A percentile compares a stretch with the other conserved stretches of the same genome.
These are phyloP conservation scores for Myriangium duriaei DNA, from an alignment of 2,329 filamentous ascomycete genomes.

Conservation along the genomic window DNA sequence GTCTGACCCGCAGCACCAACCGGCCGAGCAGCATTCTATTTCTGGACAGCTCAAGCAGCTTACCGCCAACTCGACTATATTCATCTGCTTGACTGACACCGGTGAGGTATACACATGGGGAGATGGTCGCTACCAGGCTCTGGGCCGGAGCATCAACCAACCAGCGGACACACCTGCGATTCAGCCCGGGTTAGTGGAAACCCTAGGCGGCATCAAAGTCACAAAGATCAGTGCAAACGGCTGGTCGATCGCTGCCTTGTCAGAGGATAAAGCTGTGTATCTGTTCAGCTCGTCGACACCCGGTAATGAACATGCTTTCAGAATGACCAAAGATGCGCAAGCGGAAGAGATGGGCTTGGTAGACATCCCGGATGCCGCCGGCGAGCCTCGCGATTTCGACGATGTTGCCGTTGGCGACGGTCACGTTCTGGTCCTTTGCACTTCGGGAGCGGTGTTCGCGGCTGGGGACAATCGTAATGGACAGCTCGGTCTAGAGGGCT, in stretches of 20 bases:
- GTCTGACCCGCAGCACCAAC: conserved; percentile 13
- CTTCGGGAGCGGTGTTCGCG: conserved; percentile 39
- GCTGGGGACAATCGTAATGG: conserved; percentile 46
- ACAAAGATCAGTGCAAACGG: conserved; percentile 41
- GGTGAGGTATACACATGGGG: conserved; percentile 37
- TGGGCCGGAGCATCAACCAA: conserved; percentile 39
- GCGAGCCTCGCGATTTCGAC: conserved; percentile 31
- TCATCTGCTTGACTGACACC: conserved; percentile 25
- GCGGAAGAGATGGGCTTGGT: conserved; percentile 20
- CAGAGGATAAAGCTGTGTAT: conserved; percentile 46
- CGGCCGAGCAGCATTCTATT: conserved; percentile 17
- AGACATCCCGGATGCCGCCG: conserved; percentile 27
- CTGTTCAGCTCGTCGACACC: conserved; percentile 41
- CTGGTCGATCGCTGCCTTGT: conserved; percentile 47
- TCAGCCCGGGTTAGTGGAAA: conserved; percentile 34
- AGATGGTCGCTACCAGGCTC: conserved; percentile 46
- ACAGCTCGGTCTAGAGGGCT: conserved; percentile 39
- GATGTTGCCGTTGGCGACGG: conserved; percentile 47
- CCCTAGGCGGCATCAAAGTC: conserved; percentile 42
- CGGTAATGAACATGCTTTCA: conserved; percentile 14
- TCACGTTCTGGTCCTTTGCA: conserved; percentile 46
- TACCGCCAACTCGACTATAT: conserved; percentile 26
- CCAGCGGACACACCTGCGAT: conserved; percentile 31
- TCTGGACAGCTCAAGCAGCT: conserved; percentile 20
- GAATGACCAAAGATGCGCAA: conserved; percentile 14